Conservation (phyloP, 306 rosid species). For the Prunus mongolica region DNA sequence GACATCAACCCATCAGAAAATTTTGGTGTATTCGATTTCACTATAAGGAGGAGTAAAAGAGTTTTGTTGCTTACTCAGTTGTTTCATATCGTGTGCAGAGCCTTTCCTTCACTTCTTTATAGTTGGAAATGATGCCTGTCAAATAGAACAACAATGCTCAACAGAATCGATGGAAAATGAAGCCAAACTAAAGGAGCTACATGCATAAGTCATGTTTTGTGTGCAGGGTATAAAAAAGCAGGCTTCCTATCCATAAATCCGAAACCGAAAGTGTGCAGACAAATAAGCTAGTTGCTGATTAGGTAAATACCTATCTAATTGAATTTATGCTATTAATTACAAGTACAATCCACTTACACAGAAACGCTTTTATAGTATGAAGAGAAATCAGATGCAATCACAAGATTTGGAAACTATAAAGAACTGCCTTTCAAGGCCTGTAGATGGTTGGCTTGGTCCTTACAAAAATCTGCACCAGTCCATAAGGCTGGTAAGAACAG, state of each 20-base stretch:
- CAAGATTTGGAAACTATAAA: too few species aligned
- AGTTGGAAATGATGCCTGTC: too few species aligned
- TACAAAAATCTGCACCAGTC: too few species aligned
- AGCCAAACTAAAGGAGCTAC: not conserved
- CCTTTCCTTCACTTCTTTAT: constrained; percentile 78
- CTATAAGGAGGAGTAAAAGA: not conserved
- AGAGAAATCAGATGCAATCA: too few species aligned
- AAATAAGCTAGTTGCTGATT: not conserved
- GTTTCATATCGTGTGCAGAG: constrained; percentile 69
- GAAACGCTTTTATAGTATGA: too few species aligned
- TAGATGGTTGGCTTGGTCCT: too few species aligned
- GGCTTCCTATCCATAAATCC: not conserved
- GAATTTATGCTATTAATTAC: too few species aligned
- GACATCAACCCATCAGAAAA: constrained; percentile 16
- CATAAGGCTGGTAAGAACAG: too few species aligned
- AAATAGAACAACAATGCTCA: too few species aligned
- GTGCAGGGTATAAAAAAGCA: not conserved
- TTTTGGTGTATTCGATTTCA: not conserved
- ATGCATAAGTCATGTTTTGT: not conserved
- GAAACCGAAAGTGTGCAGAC: not conserved
- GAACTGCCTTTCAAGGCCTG: too few species aligned
- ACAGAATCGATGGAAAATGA: not conserved
- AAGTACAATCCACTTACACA: too few species aligned
- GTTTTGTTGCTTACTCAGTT: constrained; percentile 55
- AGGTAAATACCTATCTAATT: too few species aligned